Conservation (phyloP, 2,329 filamentous ascomycete species). For the Domatiomyces catenatus region DNA sequence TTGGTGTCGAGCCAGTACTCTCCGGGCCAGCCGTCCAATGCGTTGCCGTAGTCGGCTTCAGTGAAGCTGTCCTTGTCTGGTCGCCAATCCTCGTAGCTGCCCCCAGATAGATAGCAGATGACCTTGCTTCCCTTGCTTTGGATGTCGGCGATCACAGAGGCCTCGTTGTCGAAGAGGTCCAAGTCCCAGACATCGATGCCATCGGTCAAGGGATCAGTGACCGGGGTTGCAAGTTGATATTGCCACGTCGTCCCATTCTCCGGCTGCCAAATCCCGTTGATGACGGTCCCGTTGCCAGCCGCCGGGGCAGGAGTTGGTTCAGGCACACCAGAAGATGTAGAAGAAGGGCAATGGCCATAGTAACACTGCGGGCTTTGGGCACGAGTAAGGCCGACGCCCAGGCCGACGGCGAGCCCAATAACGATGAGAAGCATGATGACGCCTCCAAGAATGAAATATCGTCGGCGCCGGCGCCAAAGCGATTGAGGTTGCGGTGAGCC, state of each 20-base stretch:
- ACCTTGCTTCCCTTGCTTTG: slow-evolving; percentile 42
- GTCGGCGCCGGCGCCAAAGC: background rate
- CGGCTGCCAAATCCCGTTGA: slow-evolving; percentile 36
- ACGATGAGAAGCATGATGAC: slow-evolving; percentile 14
- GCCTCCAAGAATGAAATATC: background rate
- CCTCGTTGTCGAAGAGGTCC: slow-evolving; percentile 40
- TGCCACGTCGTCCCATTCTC: slow-evolving; percentile 42
- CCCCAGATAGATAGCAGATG: slow-evolving; percentile 63
- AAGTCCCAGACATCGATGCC: slow-evolving; percentile 41
- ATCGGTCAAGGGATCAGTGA: background rate
- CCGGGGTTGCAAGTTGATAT: slow-evolving; percentile 35
- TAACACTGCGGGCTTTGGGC: slow-evolving; percentile 3
- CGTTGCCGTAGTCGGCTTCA: slow-evolving; percentile 40
- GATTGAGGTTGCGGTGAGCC: background rate
- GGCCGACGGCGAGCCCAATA: slow-evolving; percentile 37
- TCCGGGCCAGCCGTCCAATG: slow-evolving; percentile 47
- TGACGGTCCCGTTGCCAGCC: slow-evolving; percentile 10
- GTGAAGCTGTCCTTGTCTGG: slow-evolving; percentile 42
- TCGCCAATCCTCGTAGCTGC: slow-evolving; percentile 51
- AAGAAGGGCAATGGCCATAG: background rate
- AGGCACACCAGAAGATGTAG: background rate
- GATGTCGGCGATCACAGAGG: slow-evolving; percentile 32
- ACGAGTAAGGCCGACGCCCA: slow-evolving; percentile 39
- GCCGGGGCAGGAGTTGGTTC: slow-evolving; percentile 13
- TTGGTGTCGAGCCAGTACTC: slow-evolving; percentile 52